phyloP scores from a whole-genome alignment of 2,329 filamentous ascomycete species.

The Colletotrichum australisinense region DNA sequence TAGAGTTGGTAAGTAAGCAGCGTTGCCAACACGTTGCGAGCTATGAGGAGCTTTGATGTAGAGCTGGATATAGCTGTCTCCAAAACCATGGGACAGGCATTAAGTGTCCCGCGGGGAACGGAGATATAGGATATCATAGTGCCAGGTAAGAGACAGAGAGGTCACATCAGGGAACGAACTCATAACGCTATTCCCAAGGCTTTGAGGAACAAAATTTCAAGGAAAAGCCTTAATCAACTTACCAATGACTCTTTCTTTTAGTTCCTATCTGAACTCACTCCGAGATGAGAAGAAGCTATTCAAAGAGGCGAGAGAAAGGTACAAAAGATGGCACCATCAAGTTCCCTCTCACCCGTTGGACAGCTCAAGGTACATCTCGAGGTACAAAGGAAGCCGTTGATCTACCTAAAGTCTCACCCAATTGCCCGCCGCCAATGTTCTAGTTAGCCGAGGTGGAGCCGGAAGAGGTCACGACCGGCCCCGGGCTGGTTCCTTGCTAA shows the following conservation, averaged over 20 bases:
- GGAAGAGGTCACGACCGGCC: not conserved
- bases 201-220: not conserved
- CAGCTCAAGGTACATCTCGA: not conserved
- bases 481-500: slow-evolving; percentile 7
- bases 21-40: not conserved
- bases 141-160: not conserved
- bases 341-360: not conserved
- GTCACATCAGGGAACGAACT: not conserved
- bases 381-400: not conserved
- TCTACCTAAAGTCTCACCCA: not conserved
- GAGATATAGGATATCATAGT: not conserved
- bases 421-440: not conserved
- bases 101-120: not conserved
- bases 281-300: not conserved
- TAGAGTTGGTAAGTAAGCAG: not conserved
- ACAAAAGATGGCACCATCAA: not conserved
- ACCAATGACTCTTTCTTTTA: not conserved
- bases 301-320: not conserved
- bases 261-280: not conserved
- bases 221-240: not conserved
- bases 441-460: slow-evolving; percentile 30
- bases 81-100: not conserved
- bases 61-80: not conserved
- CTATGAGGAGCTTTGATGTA: not conserved
- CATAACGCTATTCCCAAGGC: not conserved